phyloP scores from a whole-genome alignment of 2,329 filamentous ascomycete genomes.

The Talaromyces sp. region DNA sequence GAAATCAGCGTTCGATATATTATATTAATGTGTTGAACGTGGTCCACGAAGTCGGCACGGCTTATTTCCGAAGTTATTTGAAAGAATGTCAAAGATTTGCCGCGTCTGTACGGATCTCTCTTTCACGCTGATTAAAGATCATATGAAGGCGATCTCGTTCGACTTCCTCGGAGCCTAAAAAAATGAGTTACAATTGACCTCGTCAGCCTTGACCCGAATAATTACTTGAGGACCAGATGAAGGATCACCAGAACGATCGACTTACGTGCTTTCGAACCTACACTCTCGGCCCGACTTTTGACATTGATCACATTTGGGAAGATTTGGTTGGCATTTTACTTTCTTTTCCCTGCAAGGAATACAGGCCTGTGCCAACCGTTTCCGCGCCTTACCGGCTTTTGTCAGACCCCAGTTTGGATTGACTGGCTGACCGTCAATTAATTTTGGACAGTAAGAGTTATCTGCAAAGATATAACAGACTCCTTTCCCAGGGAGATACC shows the following conservation, averaged over 20 bases:
- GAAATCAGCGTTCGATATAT: no score
- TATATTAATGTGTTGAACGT: neutral
- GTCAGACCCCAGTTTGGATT: conserved; percentile 93
- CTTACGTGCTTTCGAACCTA: conserved; percentile 80
- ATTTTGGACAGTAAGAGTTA: conserved; percentile 72
- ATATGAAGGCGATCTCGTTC: conserved; percentile 14
- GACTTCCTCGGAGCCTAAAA: conserved; percentile 29
- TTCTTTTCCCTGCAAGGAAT: conserved; percentile 93
- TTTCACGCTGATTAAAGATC: conserved; percentile 6
- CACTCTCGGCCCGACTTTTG: conserved; percentile 84
- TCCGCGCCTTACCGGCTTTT: conserved; percentile 88
- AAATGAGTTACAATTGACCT: no score
- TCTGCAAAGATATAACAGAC: conserved; percentile 84
- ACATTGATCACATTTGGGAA: conserved; percentile 82
- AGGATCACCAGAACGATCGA: conserved; percentile 30
- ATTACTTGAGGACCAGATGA: neutral
- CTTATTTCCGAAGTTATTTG: neutral
- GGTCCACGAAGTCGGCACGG: neutral
- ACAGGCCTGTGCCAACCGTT: conserved; percentile 86
- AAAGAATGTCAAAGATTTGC: neutral
- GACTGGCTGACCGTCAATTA: conserved; percentile 79
- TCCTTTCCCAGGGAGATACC: conserved; percentile 64
- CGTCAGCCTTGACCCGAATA: neutral
- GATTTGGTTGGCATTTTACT: conserved; percentile 91
- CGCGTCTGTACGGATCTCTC: neutral